Evolutionary conservation across 176 grass and related monocot genomes (phyloP).

Genomic region (Paspalum notatum): DNA sequence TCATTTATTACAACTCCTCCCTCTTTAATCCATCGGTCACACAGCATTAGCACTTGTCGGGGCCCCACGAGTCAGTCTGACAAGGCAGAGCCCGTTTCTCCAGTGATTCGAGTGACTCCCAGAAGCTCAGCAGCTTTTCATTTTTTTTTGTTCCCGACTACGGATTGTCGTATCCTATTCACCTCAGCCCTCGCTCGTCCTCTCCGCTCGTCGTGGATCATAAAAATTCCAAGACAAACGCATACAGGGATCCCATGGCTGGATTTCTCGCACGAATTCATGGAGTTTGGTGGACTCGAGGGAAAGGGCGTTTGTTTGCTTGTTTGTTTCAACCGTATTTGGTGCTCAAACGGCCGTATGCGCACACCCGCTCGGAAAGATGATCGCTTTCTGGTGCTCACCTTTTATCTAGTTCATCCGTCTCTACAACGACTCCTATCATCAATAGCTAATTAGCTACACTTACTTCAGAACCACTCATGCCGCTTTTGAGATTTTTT

Average conservation of each 20-base stretch:
- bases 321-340: conserved; percentile 32
- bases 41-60: neutral
- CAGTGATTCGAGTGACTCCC: neutral
- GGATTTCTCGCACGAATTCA: conserved; percentile 20
- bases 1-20: conserved; percentile 31
- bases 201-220: neutral
- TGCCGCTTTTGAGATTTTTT: neutral
- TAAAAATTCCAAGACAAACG: conserved; percentile 44
- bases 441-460: neutral
- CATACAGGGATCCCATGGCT: neutral
- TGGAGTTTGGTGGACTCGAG: conserved; percentile 32
- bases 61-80: conserved; percentile 42
- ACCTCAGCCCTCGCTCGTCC: neutral
- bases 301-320: conserved; percentile 17
- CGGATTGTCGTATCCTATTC: conserved; percentile 18
- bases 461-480: conserved; percentile 32
- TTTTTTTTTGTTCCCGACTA: conserved; percentile 32
- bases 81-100: neutral
- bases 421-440: conserved; percentile 30
- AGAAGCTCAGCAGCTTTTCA: neutral
- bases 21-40: conserved; percentile 1
- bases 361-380: conserved; percentile 36
- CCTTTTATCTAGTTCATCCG: conserved; percentile 25
- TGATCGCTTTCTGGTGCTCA: conserved; percentile 21
- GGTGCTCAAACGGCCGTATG: neutral